Evolutionary conservation across 352 stramenopile species (phyloP).

Genomic region (Phytophthora megakarya): DNA sequence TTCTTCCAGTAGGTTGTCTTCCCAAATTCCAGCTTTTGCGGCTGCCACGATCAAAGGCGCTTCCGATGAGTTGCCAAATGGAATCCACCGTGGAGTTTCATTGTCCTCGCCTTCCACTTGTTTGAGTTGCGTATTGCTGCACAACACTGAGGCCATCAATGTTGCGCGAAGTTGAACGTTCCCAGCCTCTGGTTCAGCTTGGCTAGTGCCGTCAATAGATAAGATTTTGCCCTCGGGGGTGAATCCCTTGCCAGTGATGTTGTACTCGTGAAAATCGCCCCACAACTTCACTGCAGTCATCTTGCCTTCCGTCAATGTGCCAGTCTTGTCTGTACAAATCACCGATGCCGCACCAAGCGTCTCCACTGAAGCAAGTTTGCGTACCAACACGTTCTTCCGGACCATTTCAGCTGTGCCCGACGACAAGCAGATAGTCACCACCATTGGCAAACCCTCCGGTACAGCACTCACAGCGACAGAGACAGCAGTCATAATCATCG

Average conservation of each 20-base stretch:
- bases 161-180: slow-evolving; percentile 68
- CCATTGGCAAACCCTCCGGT: slow-evolving; percentile 78
- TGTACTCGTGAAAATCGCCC: slow-evolving; percentile 71
- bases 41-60: slow-evolving; percentile 75
- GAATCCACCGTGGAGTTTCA: slow-evolving; percentile 43
- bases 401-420: slow-evolving; percentile 77
- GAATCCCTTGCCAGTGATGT: slow-evolving; percentile 68
- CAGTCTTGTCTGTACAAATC: slow-evolving; percentile 95
- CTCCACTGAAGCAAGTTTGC: slow-evolving; percentile 84
- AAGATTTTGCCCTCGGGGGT: slow-evolving; percentile 62
- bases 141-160: slow-evolving; percentile 66
- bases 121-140: slow-evolving; percentile 78
- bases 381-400: slow-evolving; percentile 79
- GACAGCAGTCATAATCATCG: slow-evolving; percentile 95
- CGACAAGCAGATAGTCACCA: slow-evolving; percentile 82
- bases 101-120: slow-evolving; percentile 57
- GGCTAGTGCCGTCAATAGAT: slow-evolving; percentile 45
- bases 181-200: slow-evolving; percentile 37
- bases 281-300: slow-evolving; percentile 85
- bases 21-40: slow-evolving; percentile 68
- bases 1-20: slow-evolving; percentile 52
- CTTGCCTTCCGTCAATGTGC: slow-evolving; percentile 91
- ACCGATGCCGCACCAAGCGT: slow-evolving; percentile 92
- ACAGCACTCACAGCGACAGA: slow-evolving; percentile 85
- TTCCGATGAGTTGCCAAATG: slow-evolving; percentile 76